Evolutionary conservation across 495 filamentous ascomycete species (phyloP).

Genomic region (Penicillium alfredii): DNA sequence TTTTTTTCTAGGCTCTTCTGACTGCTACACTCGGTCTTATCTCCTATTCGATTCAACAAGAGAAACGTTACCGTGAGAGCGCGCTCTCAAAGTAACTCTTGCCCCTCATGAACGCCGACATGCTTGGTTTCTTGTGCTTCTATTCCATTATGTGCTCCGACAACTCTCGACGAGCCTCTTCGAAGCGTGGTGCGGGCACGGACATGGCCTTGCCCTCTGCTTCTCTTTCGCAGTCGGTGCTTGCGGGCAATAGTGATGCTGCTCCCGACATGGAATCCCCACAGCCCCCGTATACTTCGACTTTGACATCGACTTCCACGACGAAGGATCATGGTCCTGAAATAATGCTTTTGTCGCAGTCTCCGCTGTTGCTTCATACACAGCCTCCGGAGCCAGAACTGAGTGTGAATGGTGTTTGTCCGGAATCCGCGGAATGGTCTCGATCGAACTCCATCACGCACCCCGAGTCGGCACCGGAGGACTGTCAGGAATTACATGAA

Average conservation of each 20-base stretch:
- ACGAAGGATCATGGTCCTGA: neutral
- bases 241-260: no score
- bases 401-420: no score
- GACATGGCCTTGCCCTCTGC: conserved; percentile 2
- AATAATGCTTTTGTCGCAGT: conserved; percentile 6
- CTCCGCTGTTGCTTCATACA: conserved; percentile 2
- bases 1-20: no score
- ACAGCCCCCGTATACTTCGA: no score
- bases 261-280: no score
- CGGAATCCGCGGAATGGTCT: no score
- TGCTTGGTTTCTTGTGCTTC: conserved; percentile 3
- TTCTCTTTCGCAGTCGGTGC: no score
- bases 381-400: neutral
- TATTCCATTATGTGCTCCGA: conserved; percentile 8
- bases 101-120: conserved; percentile 1
- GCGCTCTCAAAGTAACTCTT: no score
- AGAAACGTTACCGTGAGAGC: conserved; percentile 5
- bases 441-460: no score
- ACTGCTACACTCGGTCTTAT: conserved; percentile 7
- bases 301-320: no score
- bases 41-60: conserved; percentile 5
- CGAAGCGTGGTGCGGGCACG: conserved; percentile 2
- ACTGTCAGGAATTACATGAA: no score
- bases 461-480: no score
- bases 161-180: neutral